These are phyloP conservation scores for Tylopilus balloui DNA, from an alignment of 768 basidiomycete species.

Conservation along the genomic window DNA sequence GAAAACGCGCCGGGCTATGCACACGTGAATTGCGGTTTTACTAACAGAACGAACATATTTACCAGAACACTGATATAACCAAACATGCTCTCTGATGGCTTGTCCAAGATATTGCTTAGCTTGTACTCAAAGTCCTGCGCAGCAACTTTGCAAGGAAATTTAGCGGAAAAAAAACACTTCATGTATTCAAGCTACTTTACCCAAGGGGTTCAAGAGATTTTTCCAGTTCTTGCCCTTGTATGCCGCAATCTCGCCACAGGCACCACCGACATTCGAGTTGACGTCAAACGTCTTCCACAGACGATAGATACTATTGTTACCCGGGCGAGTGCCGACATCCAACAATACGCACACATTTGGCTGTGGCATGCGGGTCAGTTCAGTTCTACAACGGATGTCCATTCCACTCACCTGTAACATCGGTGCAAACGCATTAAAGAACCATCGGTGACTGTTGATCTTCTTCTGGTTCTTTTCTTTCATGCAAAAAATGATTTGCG, in stretches of 20 bases:
- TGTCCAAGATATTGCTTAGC: constrained; percentile 85
- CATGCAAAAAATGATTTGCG: constrained; percentile 89
- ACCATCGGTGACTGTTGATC: constrained; percentile 96
- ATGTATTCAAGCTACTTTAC: constrained; percentile 35
- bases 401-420: constrained; percentile 64
- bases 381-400: background rate
- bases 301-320: constrained; percentile 84
- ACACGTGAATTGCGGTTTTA: constrained; percentile 9
- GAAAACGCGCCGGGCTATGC: constrained; percentile 87
- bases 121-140: constrained; percentile 98
- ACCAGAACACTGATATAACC: constrained; percentile 96
- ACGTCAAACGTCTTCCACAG: constrained; percentile 95
- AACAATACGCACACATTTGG: constrained; percentile 90
- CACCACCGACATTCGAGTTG: constrained; percentile 89
- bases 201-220: constrained; percentile 77
- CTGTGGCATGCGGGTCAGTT: constrained; percentile 31
- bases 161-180: background rate
- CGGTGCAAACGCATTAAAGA: constrained; percentile 89
- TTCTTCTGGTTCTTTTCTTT: constrained; percentile 96
- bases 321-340: constrained; percentile 91
- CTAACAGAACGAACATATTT: constrained; percentile 15
- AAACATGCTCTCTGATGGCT: constrained; percentile 83
- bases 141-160: constrained; percentile 50
- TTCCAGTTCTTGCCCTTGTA: constrained; percentile 91
- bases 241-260: constrained; percentile 93